phyloP scores from a whole-genome alignment of 306 rosid genomes.

The Cucurbita ficifolia region DNA sequence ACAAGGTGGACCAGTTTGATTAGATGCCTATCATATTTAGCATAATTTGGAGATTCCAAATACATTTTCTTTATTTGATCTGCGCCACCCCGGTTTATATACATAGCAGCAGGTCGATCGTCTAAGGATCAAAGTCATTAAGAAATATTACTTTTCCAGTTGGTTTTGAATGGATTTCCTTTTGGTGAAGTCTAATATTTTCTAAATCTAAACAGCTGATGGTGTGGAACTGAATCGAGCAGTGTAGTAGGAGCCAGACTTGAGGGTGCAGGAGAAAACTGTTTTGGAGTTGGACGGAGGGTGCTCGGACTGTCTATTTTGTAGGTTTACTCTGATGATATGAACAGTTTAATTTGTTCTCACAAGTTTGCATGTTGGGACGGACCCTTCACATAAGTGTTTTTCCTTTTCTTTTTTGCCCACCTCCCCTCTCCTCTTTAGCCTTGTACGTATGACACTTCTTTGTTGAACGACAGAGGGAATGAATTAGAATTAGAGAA shows the following conservation, averaged over 20 bases:
- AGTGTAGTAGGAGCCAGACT: constrained; percentile 7
- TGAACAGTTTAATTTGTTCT: constrained; percentile 12
- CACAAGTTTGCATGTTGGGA: constrained; percentile 2
- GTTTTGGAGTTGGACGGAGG: constrained; percentile 18
- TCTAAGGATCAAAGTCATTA: neutral
- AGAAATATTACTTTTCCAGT: neutral
- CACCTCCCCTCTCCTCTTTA: neutral
- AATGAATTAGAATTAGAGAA: constrained; percentile 24
- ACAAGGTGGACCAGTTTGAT: constrained; percentile 32
- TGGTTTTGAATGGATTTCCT: neutral
- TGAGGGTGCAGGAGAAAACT: neutral
- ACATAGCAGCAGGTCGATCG: neutral
- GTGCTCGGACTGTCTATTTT: constrained; percentile 15
- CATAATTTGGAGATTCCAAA: neutral
- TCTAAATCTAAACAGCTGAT: neutral
- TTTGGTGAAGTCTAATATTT: neutral
- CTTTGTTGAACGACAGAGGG: constrained; percentile 14
- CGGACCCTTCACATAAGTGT: neutral
- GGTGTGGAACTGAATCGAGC: neutral
- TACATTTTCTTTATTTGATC: constrained; percentile 2
- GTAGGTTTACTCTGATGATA: constrained; percentile 6
- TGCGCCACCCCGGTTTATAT: neutral
- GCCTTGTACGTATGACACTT: constrained; percentile 20
- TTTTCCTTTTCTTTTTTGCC: neutral
- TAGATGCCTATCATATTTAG: constrained; percentile 22